Conservation (phyloP, 306 rosid genomes). For the Prunus persica region DNA sequence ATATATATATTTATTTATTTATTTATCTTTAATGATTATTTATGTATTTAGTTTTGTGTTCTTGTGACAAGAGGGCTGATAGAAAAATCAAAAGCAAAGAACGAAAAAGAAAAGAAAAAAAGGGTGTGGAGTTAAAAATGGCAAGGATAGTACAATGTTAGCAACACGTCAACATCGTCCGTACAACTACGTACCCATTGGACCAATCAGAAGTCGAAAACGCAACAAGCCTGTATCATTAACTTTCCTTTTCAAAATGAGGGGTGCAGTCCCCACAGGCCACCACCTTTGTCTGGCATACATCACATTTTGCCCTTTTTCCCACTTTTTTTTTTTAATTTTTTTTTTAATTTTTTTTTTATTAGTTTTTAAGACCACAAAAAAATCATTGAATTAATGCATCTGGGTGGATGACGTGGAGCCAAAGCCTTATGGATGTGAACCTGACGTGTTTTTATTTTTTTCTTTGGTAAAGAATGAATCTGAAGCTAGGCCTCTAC, state of each 20-base stretch:
- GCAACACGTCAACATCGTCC: constrained; percentile 33
- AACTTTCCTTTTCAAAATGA: background rate
- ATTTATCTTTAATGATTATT: too few relatives aligned
- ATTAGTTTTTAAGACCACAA: background rate
- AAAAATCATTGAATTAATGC: background rate
- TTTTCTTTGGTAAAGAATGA: background rate
- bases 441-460: background rate
- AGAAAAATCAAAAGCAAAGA: background rate
- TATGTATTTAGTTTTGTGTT: too few relatives aligned
- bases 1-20: too few relatives aligned
- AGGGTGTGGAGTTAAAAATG: background rate
- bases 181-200: constrained; percentile 34
- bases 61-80: too few relatives aligned
- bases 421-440: background rate
- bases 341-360: background rate
- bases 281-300: background rate
- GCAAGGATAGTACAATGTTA: constrained; percentile 25
- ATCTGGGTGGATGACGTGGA: background rate
- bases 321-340: background rate
- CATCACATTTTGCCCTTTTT: background rate
- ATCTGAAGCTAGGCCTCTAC: background rate
- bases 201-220: constrained; percentile 43
- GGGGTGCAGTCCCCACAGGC: background rate
- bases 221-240: constrained; percentile 12
- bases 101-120: background rate